A percentile compares a stretch with the other conserved stretches of the same genome.
phyloP scores from a whole-genome alignment of 1,284 basidiomycete species.

The Ustilago sp. region DNA sequence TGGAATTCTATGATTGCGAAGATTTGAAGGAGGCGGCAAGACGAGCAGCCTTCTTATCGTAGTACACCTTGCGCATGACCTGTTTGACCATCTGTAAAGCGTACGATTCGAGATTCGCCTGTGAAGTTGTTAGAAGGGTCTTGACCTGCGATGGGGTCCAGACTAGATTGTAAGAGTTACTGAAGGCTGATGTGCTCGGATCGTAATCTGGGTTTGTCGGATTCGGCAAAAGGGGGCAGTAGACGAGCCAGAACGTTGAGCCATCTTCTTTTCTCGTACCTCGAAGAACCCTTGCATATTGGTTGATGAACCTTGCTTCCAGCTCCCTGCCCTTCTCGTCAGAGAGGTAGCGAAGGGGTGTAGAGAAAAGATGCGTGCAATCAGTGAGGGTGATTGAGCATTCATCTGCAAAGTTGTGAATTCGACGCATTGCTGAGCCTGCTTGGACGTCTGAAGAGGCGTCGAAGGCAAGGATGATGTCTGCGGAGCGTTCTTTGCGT shows the following conservation, averaged over 20 bases:
- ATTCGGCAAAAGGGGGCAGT: constrained; percentile 64
- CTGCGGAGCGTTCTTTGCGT: constrained; percentile 49
- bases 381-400: constrained; percentile 41
- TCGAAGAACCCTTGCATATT: constrained; percentile 45
- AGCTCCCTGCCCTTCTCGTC: constrained; percentile 14
- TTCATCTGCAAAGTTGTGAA: constrained; percentile 63
- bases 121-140: constrained; percentile 49
- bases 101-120: constrained; percentile 55
- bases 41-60: constrained; percentile 43
- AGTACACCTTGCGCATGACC: constrained; percentile 43
- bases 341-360: background rate
- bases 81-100: constrained; percentile 39
- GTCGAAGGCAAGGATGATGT: constrained; percentile 66
- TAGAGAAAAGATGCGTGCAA: constrained; percentile 22
- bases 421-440: constrained; percentile 57
- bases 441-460: constrained; percentile 67
- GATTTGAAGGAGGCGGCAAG: constrained; percentile 1
- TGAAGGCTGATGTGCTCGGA: constrained; percentile 56
- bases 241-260: constrained; percentile 51
- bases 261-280: constrained; percentile 26
- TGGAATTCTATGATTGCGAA: background rate
- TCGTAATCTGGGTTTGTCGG: constrained; percentile 55
- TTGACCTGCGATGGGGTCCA: constrained; percentile 65
- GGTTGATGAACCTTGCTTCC: constrained; percentile 34
- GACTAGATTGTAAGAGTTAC: constrained; percentile 66